Conservation (phyloP, 352 stramenopile species). For the Thraustochytrium striatum region DNA sequence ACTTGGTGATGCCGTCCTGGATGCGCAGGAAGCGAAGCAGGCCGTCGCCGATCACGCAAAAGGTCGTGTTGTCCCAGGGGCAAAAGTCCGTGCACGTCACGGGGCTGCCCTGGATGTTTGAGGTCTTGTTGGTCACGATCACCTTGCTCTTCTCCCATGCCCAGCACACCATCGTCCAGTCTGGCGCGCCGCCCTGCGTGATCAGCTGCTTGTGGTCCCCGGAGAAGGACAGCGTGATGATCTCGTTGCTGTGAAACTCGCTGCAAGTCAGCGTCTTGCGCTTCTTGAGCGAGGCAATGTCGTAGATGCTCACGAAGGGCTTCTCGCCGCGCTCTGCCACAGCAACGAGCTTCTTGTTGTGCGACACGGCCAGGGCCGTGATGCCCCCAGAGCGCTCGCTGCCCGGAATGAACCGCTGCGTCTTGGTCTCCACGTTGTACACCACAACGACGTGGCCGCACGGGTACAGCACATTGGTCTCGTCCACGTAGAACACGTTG, state of each 20-base stretch:
- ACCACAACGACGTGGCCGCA: conserved; percentile 78
- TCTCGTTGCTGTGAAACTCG: conserved; percentile 68
- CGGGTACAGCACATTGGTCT: conserved; percentile 72
- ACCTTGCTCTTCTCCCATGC: conserved; percentile 85
- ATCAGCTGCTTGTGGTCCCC: conserved; percentile 81
- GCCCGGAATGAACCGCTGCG: conserved; percentile 60
- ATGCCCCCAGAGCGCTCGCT: conserved; percentile 52
- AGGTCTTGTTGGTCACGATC: conserved; percentile 67
- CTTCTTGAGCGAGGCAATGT: conserved; percentile 72
- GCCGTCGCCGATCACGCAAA: conserved; percentile 79
- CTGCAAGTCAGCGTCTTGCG: conserved; percentile 73
- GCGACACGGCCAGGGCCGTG: conserved; percentile 57
- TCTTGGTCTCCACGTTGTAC: conserved; percentile 79
- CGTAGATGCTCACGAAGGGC: conserved; percentile 78
- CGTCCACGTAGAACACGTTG: conserved; percentile 53
- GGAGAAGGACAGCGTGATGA: conserved; percentile 73
- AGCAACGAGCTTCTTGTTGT: conserved; percentile 76
- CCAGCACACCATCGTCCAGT: conserved; percentile 84
- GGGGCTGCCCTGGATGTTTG: conserved; percentile 55
- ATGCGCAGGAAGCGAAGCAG: conserved; percentile 83
- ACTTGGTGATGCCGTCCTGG: conserved; percentile 62
- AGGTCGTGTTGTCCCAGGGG: conserved; percentile 69
- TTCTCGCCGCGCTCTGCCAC: conserved; percentile 74
- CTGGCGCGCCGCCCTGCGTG: conserved; percentile 74
- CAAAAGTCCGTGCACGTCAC: conserved; percentile 82